phyloP scores from a whole-genome alignment of 495 filamentous ascomycete species.

The Xylaria acuta region DNA sequence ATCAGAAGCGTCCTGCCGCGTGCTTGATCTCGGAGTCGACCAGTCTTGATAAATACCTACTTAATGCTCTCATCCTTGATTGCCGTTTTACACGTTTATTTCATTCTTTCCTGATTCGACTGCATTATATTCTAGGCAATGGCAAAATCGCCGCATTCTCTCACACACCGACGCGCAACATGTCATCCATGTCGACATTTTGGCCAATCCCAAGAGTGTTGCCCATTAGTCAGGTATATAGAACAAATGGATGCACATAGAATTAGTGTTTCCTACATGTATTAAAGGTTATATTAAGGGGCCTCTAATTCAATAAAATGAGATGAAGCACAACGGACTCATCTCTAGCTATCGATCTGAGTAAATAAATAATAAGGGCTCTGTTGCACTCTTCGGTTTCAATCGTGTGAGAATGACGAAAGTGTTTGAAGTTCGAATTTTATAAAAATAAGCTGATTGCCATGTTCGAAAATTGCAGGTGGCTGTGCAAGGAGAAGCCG shows the following conservation, averaged over 20 bases:
- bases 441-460: neutral
- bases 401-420: neutral
- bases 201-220: neutral
- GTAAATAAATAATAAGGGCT: neutral
- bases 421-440: no score
- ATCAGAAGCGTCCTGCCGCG: neutral
- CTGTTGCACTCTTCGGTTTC: neutral
- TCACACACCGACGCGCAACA: neutral
- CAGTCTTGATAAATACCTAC: neutral
- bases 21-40: neutral
- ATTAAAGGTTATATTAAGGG: no score
- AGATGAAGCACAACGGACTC: neutral
- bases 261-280: neutral
- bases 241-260: neutral
- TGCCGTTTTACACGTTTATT: neutral
- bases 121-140: neutral
- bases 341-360: neutral
- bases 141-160: neutral
- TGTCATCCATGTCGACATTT: neutral
- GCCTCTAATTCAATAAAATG: neutral
- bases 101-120: neutral
- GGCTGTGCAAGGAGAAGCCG: no score
- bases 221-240: neutral
- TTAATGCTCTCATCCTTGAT: neutral
- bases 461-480: neutral